phyloP scores from a whole-genome alignment of 2,329 filamentous ascomycete species.

The Cercospora canescens region DNA sequence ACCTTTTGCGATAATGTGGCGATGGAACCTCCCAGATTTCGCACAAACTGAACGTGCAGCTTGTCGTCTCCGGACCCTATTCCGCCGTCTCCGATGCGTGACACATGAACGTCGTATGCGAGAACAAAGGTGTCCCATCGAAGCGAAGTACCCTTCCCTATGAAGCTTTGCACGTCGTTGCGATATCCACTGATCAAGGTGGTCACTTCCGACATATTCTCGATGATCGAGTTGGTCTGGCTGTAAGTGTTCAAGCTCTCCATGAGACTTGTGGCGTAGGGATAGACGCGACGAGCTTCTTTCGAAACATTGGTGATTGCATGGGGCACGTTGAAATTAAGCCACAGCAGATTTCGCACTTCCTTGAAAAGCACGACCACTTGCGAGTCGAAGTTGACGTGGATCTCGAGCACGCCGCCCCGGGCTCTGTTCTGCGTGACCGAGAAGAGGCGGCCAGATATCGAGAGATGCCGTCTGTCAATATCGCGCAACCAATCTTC shows the following conservation, averaged over 20 bases:
- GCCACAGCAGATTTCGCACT: conserved; percentile 92
- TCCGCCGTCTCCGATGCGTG: conserved; percentile 50
- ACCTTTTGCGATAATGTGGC: conserved; percentile 89
- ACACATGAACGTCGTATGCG: conserved; percentile 87
- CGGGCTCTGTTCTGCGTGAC: conserved; percentile 87
- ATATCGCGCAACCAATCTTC: conserved; percentile 95
- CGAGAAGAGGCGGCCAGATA: conserved; percentile 87
- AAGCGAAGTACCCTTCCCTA: conserved; percentile 83
- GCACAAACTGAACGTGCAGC: conserved; percentile 87
- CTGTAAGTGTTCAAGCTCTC: conserved; percentile 94
- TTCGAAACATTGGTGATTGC: conserved; percentile 94
- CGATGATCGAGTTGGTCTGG: conserved; percentile 82
- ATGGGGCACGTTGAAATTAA: conserved; percentile 91
- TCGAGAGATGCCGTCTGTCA: conserved; percentile 82
- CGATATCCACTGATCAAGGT: conserved; percentile 87
- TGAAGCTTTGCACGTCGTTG: conserved; percentile 81
- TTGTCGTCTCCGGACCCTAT: conserved; percentile 31
- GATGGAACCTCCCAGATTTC: conserved; percentile 85
- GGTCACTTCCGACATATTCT: conserved; percentile 81
- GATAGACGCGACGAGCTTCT: conserved; percentile 97
- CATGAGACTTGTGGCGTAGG: conserved; percentile 96
- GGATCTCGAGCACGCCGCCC: conserved; percentile 82
- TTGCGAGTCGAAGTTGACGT: conserved; percentile 95
- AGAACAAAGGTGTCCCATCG: conserved; percentile 99
- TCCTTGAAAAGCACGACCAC: conserved; percentile 99